These are phyloP conservation scores for Saturnispora besseyi DNA, from an alignment of 805 yeast species.

Conservation along the genomic window DNA sequence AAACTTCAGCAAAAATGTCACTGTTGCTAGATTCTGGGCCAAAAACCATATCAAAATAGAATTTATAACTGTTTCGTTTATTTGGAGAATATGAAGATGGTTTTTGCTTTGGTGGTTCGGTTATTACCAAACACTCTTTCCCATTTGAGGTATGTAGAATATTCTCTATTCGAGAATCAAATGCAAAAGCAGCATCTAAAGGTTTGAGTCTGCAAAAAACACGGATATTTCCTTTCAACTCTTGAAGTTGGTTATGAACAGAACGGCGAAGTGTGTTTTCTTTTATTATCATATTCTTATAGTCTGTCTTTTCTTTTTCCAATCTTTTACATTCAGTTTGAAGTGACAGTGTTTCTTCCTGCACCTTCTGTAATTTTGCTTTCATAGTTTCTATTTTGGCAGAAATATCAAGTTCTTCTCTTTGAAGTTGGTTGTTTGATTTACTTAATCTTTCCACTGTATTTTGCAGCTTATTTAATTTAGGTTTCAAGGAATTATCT, in stretches of 20 bases:
- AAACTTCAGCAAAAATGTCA: conserved; percentile 72
- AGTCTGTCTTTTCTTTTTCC: conserved; percentile 4
- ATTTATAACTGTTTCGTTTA: conserved; percentile 28
- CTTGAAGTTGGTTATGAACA: conserved; percentile 70
- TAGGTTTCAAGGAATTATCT: neutral
- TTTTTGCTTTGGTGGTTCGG: conserved; percentile 14
- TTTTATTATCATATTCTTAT: conserved; percentile 21
- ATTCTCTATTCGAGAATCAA: conserved; percentile 10
- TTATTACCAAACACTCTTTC: conserved; percentile 25
- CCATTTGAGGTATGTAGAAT: conserved; percentile 16
- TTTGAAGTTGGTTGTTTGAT: no score
- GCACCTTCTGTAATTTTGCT: neutral
- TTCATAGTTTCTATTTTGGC: neutral
- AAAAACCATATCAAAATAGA: conserved; percentile 76
- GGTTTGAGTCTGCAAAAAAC: conserved; percentile 87
- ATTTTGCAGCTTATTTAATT: neutral
- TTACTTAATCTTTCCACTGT: no score
- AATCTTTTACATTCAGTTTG: neutral
- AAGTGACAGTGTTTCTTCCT: neutral
- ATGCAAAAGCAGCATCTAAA: conserved; percentile 14
- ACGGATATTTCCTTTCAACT: conserved; percentile 82
- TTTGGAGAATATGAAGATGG: conserved; percentile 2
- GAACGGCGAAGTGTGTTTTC: conserved; percentile 38
- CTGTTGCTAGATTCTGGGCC: conserved; percentile 41
- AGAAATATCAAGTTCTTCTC: neutral